Percentiles rank a stretch among this genome's conserved stretches.
Evolutionary conservation across 345 rosid genomes (phyloP).

Genomic region (Cardiospermum halicacabum): DNA sequence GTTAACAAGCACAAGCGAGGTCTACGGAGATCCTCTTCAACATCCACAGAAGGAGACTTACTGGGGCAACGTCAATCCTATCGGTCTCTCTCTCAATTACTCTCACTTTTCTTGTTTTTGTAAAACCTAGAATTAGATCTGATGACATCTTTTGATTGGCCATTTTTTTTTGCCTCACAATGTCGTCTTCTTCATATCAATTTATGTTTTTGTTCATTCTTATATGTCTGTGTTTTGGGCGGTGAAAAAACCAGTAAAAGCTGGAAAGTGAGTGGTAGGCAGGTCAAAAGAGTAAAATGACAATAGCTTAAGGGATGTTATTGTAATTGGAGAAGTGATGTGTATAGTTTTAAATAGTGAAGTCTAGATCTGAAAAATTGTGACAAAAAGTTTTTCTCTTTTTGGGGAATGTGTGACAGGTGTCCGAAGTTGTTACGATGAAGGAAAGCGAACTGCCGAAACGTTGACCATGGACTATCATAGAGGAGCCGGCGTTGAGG

Average conservation of each 20-base stretch:
- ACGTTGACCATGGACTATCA: slow-evolving; percentile 98
- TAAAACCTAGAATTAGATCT: slow-evolving; percentile 9
- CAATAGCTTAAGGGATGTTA: background rate
- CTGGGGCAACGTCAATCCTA: slow-evolving; percentile 99
- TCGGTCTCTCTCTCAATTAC: slow-evolving; percentile 42
- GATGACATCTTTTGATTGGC: slow-evolving; percentile 11
- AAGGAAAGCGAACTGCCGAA: slow-evolving; percentile 97
- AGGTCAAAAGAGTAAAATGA: background rate
- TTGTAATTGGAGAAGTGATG: background rate
- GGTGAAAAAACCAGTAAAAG: slow-evolving; percentile 4
- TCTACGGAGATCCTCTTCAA: slow-evolving; percentile 96
- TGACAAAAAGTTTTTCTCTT: background rate
- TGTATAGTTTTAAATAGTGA: background rate
- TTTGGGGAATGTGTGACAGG: slow-evolving; percentile 45
- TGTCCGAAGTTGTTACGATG: slow-evolving; percentile 98
- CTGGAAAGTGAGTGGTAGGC: background rate
- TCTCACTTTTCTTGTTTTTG: background rate
- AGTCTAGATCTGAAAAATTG: slow-evolving; percentile 7
- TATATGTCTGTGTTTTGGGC: background rate
- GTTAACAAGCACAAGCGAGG: slow-evolving; percentile 96
- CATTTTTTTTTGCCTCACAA: background rate
- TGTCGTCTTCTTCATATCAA: background rate
- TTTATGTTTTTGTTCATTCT: background rate
- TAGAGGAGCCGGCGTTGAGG: slow-evolving; percentile 92
- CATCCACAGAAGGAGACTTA: slow-evolving; percentile 99